phyloP scores from a whole-genome alignment of 768 basidiomycete genomes.

The Collybia mongolica region DNA sequence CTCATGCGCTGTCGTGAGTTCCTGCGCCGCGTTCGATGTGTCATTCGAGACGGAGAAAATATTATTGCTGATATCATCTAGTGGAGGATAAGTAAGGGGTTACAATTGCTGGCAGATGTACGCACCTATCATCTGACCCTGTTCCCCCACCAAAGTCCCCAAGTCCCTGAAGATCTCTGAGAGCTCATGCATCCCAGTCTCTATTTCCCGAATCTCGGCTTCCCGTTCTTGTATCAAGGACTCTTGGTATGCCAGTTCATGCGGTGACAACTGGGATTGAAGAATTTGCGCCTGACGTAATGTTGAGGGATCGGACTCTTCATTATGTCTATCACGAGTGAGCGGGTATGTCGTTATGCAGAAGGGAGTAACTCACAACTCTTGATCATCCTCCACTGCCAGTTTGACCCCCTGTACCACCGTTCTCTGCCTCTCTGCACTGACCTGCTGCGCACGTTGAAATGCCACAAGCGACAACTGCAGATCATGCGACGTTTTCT shows the following conservation, averaged over 20 bases:
- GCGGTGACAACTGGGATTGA: slow-evolving; percentile 77
- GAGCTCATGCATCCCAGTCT: slow-evolving; percentile 93
- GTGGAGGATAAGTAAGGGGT: neutral
- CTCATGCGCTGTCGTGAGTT: slow-evolving; percentile 85
- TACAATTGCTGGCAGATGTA: slow-evolving; percentile 5
- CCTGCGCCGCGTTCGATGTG: slow-evolving; percentile 79
- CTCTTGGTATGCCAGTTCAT: slow-evolving; percentile 95
- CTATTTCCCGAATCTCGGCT: slow-evolving; percentile 92
- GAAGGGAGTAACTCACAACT: slow-evolving; percentile 20
- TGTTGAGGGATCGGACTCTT: slow-evolving; percentile 44
- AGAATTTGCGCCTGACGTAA: slow-evolving; percentile 71
- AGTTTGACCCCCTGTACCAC: slow-evolving; percentile 86
- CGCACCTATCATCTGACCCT: slow-evolving; percentile 92
- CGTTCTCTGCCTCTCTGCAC: slow-evolving; percentile 85
- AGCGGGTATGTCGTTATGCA: neutral
- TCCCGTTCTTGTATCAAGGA: slow-evolving; percentile 94
- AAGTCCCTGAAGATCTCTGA: slow-evolving; percentile 96
- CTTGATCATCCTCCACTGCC: slow-evolving; percentile 74
- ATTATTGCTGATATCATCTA: slow-evolving; percentile 96
- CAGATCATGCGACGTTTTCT: slow-evolving; percentile 93
- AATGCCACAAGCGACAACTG: slow-evolving; percentile 88
- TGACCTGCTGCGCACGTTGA: slow-evolving; percentile 87
- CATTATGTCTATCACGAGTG: slow-evolving; percentile 24
- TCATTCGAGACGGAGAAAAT: slow-evolving; percentile 84
- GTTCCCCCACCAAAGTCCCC: slow-evolving; percentile 91